Conservation (phyloP, 257 asterid genomes). For the Gentiana dahurica region DNA sequence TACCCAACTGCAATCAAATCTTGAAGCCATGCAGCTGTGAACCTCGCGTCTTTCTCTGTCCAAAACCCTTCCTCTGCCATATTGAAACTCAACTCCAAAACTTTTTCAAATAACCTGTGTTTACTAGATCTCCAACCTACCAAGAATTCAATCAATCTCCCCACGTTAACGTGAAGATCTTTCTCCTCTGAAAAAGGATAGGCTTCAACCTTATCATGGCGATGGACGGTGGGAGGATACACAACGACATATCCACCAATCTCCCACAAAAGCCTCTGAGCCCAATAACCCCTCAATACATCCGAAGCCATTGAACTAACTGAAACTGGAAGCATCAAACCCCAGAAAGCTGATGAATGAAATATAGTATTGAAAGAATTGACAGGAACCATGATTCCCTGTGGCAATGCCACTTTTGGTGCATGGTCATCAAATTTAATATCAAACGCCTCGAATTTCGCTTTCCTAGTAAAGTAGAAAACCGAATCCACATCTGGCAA, state of each 20-base stretch:
- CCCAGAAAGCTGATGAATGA: conserved; percentile 95
- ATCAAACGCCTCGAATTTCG: conserved; percentile 66
- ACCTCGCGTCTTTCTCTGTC: conserved; percentile 76
- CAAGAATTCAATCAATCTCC: conserved; percentile 74
- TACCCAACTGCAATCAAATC: conserved; percentile 88
- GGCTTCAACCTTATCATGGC: conserved; percentile 57
- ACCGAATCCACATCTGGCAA: conserved; percentile 94
- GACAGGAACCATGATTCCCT: conserved; percentile 85
- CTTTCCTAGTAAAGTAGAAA: conserved; percentile 87
- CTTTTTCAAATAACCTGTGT: conserved; percentile 74
- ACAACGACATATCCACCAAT: conserved; percentile 87
- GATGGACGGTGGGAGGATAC: conserved; percentile 82
- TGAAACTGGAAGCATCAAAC: conserved; percentile 90
- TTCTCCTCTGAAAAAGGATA: conserved; percentile 96
- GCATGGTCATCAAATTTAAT: conserved; percentile 79
- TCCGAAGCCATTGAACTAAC: conserved; percentile 98
- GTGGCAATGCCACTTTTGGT: conserved; percentile 90
- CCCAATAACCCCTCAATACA: conserved; percentile 94
- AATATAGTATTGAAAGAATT: conserved; percentile 88
- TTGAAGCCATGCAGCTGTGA: conserved; percentile 97
- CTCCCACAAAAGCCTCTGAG: conserved; percentile 94
- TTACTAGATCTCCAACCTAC: conserved; percentile 71
- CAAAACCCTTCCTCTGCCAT: conserved; percentile 99
- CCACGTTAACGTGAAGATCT: conserved; percentile 93
- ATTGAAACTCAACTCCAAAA: conserved; percentile 74